phyloP scores from a whole-genome alignment of 805 yeast species.

The Cyberlindnera mycetangii region DNA sequence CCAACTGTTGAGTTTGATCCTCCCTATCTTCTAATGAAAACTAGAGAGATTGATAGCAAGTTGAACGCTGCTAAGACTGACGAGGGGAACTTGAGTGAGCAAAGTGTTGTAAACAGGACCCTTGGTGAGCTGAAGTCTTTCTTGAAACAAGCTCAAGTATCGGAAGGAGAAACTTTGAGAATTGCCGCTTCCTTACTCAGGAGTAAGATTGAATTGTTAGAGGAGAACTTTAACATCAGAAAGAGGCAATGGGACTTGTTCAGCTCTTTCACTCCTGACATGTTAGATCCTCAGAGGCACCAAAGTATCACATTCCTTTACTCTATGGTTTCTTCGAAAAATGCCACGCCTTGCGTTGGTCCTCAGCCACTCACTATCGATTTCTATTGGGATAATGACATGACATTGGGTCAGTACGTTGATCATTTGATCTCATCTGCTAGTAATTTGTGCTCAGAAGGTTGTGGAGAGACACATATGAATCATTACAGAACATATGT shows the following conservation, averaged over 20 bases:
- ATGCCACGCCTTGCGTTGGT: slow-evolving; percentile 90
- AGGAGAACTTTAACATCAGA: slow-evolving; percentile 31
- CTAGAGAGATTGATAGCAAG: slow-evolving; percentile 48
- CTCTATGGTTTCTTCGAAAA: slow-evolving; percentile 77
- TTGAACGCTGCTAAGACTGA: slow-evolving; percentile 28
- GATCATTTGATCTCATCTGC: slow-evolving; percentile 77
- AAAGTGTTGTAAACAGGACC: slow-evolving; percentile 9
- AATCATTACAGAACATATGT: slow-evolving; percentile 87
- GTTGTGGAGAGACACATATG: slow-evolving; percentile 65
- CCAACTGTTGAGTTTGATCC: slow-evolving; percentile 75
- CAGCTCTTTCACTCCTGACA: slow-evolving; percentile 46
- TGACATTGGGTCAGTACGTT: slow-evolving; percentile 83
- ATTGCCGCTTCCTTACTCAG: slow-evolving; percentile 32
- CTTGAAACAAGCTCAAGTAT: slow-evolving; percentile 5
- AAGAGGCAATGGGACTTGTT: slow-evolving; percentile 68
- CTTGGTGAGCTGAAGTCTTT: slow-evolving; percentile 17
- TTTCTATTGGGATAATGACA: slow-evolving; percentile 87
- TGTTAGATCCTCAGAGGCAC: slow-evolving; percentile 69
- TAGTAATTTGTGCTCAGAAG: slow-evolving; percentile 67
- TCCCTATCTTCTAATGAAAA: slow-evolving; percentile 60
- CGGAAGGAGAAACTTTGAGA: slow-evolving; percentile 28
- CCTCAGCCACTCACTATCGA: slow-evolving; percentile 84
- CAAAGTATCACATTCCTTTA: slow-evolving; percentile 76
- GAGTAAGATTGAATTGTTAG: slow-evolving; percentile 30
- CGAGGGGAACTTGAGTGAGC: slow-evolving; percentile 24